phyloP scores from a whole-genome alignment of 75 land plant genomes.

The Sequoiadendron giganteum region DNA sequence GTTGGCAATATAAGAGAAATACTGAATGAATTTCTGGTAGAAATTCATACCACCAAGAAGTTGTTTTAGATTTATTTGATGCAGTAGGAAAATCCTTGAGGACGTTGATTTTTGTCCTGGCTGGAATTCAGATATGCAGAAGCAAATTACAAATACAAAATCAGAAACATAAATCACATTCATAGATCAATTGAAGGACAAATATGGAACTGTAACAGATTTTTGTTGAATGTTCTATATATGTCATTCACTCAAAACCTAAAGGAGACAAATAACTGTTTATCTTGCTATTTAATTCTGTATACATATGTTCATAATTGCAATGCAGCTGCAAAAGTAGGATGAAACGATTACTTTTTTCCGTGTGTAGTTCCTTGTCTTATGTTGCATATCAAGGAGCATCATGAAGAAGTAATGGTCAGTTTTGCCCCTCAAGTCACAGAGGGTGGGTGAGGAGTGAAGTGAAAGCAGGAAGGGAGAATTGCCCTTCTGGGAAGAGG shows the following conservation, averaged over 20 bases:
- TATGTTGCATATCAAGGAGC: not conserved
- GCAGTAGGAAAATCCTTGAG: too few relatives aligned
- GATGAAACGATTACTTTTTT: too few relatives aligned
- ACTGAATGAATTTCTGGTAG: too few relatives aligned
- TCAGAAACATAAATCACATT: not conserved
- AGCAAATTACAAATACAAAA: too few relatives aligned
- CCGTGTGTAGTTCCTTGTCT: not conserved
- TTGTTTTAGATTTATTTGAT: too few relatives aligned
- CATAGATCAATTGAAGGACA: not conserved
- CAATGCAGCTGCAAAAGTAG: too few relatives aligned
- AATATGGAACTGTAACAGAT: not conserved
- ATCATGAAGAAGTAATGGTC: too few relatives aligned
- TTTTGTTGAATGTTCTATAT: not conserved
- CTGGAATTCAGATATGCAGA: too few relatives aligned
- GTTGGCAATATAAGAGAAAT: too few relatives aligned
- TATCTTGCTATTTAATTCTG: not conserved
- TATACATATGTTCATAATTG: too few relatives aligned
- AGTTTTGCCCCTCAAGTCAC: not conserved
- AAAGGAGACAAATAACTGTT: not conserved
- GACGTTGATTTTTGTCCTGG: too few relatives aligned
- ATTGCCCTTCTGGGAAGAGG: not conserved
- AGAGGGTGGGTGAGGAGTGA: not conserved
- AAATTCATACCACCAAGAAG: too few relatives aligned
- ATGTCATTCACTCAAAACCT: not conserved
- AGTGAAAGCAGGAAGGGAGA: not conserved